Base-by-base conservation (phyloP, 495 filamentous ascomycete species). In the Parmelia sp. region DNA sequence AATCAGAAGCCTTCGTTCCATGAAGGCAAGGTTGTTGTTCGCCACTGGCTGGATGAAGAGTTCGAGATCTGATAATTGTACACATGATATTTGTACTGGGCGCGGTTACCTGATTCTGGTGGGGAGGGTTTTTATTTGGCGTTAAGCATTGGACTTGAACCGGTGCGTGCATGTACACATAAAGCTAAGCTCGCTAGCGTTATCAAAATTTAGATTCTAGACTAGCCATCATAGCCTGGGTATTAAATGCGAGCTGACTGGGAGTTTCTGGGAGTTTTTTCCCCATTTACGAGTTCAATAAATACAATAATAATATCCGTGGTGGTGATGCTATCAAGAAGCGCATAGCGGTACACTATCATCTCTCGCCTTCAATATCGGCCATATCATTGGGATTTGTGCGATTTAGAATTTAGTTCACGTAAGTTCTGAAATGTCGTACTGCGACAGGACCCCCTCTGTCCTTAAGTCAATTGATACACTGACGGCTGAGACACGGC, bases 11-110 rank as follows among this genome's bases (percentile, higher is more conserved):
- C 78, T 62, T 77, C 71, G 11, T 94, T 89, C 67, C 76, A 78
- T 7, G 92, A 97, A 75, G 94, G 93, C 4, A 83, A 81, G 70
- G 73, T 89, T 35, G 91, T 96, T 37, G 76, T 93, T 56, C 79
- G 79, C 67, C 93, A 98, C 76, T 98, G 90, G 90, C 73, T 90
- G 7, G 80, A 86, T 37, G 80, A 86, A 55, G 86, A 85, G 65
- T 97, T 98, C 75, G 75, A 82, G 62, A 70, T 89, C 40, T 92
- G 68, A 81, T 14, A 45, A 1, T 57, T 39, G 14, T 37, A n/a
- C 19, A 3, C 23, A 12, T 36, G 8, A 15, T 11, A 19, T n/a
- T 40, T 29, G n/a, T 7, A 17, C 31, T 31, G 36, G 36, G 35
- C n/a, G n/a, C n/a, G n/a, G n/a, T n/a, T n/a, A n/a, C n/a, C n/a